A percentile compares a stretch with the other conserved stretches of the same genome.
Conservation (phyloP, 192 early-diverging fungal species). For the Pilaira anomala region DNA sequence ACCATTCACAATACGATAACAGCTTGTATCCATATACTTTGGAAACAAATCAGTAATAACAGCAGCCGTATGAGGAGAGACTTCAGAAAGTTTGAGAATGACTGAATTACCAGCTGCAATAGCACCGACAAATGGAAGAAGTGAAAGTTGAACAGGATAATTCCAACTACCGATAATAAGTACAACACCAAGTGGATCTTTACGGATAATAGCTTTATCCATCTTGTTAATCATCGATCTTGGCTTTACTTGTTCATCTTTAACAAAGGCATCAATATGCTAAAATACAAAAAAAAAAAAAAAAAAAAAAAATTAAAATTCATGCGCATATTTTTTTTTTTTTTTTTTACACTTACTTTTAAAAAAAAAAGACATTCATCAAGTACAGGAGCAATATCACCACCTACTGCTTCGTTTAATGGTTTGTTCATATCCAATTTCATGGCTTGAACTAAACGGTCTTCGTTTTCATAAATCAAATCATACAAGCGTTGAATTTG, state of each 20-base stretch:
- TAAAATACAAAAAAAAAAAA: no score
- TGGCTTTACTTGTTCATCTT: slow-evolving; percentile 40
- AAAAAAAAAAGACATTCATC: slow-evolving; percentile 44
- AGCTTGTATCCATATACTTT: slow-evolving; percentile 70
- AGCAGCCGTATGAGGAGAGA: slow-evolving; percentile 63
- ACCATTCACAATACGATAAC: slow-evolving; percentile 77
- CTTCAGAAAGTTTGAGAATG: slow-evolving; percentile 80
- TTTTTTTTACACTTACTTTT: slow-evolving; percentile 17
- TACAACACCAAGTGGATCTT: slow-evolving; percentile 76
- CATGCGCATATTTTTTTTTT: not conserved
- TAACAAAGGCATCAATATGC: slow-evolving; percentile 58
- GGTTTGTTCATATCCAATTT: slow-evolving; percentile 59
- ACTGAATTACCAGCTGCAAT: slow-evolving; percentile 92
- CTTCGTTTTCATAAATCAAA: slow-evolving; percentile 60
- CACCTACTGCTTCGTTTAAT: slow-evolving; percentile 46
- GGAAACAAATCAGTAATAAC: slow-evolving; percentile 65
- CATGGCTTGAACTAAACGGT: slow-evolving; percentile 49
- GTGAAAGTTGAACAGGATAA: slow-evolving; percentile 44
- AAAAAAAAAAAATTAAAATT: no score
- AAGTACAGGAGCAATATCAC: slow-evolving; percentile 51
- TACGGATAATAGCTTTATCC: slow-evolving; percentile 53
- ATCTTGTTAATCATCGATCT: slow-evolving; percentile 40
- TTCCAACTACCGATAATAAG: slow-evolving; percentile 67
- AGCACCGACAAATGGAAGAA: slow-evolving; percentile 70
- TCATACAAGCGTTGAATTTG: slow-evolving; percentile 62